These are phyloP conservation scores for Aureobasidium sp. DNA, from an alignment of 2,329 filamentous ascomycete genomes.

Conservation along the genomic window DNA sequence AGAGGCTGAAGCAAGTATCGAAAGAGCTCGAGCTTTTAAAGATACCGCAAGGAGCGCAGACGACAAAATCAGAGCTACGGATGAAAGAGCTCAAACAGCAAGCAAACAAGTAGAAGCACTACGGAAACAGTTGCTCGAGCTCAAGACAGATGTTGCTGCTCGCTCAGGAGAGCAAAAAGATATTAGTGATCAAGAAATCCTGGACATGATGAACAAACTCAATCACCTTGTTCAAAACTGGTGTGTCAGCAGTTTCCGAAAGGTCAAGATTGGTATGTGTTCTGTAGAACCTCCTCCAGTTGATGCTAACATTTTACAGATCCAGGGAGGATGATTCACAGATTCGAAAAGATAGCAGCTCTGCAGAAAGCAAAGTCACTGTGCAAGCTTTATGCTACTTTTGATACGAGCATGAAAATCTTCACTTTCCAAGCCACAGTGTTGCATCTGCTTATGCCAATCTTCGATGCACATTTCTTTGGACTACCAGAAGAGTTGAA, in stretches of 20 bases:
- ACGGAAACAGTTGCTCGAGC: constrained; percentile 54
- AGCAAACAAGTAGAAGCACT: constrained; percentile 44
- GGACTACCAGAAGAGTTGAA: constrained; percentile 46
- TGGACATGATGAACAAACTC: constrained; percentile 50
- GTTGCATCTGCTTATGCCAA: constrained; percentile 51
- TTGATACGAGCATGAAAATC: constrained; percentile 49
- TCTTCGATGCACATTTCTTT: constrained; percentile 57
- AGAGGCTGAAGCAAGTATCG: background rate
- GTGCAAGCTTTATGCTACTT: constrained; percentile 41
- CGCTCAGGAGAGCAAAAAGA: constrained; percentile 59
- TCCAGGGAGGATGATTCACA: constrained; percentile 12
- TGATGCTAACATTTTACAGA: background rate
- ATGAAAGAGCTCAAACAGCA: background rate
- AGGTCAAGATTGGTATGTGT: constrained; percentile 43
- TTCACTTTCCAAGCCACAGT: constrained; percentile 56
- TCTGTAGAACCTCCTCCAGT: no score
- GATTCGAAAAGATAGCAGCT: constrained; percentile 14
- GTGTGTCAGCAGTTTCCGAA: constrained; percentile 62
- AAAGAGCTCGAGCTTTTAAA: background rate
- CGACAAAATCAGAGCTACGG: background rate
- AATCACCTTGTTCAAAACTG: constrained; percentile 66
- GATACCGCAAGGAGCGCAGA: background rate
- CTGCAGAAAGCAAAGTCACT: constrained; percentile 9
- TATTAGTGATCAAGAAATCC: constrained; percentile 58
- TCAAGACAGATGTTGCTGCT: constrained; percentile 61